Evolutionary conservation across 2,329 filamentous ascomycete species (phyloP), one percentile per base, ranked within the genome.

Genomic region (Talaromyces piceae): DNA sequence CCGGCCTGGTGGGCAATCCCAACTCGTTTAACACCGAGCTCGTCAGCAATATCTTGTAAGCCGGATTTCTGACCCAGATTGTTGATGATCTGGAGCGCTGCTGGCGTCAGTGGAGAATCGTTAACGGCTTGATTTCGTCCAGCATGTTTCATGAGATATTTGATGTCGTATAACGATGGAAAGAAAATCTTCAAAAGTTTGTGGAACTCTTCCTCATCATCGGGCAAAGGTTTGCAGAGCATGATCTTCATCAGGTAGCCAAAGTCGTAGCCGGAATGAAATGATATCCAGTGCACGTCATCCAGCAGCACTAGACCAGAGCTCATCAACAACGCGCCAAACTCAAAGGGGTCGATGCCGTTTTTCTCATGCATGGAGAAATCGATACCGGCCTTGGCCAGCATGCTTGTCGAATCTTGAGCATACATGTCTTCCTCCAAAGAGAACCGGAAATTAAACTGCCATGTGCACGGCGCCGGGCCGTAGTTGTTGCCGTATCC

Each of bases 381-480:
- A 67, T 97, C 89, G 55, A 96, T 91, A n/a, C 93, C 93, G 2
- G 89, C 88, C 62, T 88, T 86, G 60, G 89, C 85, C 18, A 97
- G 79, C 60, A 95, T 89, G 58, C 93, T 87, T 59, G 96, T 96
- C 13, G 90, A 96, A 52, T 90, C 87, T 66, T 95, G 87, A 57
- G 94, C 93, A 72, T 94, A 97, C 93, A 98, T 98, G 71, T 98
- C 93, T 33, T 91, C 83, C 59, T 93, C 87, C 8, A 96, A 78
- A 1, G 89, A 93, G 70, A 97, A 98, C 61, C 91, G 86, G 73
- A 98, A 98, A 76, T 98, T 97, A 78, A 98, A 98, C 61, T 96
- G 91, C 93, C 93, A 98, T 16, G 91, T 94, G 65, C 87, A 94
- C 13, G 88, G 91, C 53, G 89, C 83, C 30, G 69, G 68, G n/a